These are phyloP conservation scores for Pelagomonas calceolata DNA, from an alignment of 108 stramenopile genomes.

Conservation along the genomic window DNA sequence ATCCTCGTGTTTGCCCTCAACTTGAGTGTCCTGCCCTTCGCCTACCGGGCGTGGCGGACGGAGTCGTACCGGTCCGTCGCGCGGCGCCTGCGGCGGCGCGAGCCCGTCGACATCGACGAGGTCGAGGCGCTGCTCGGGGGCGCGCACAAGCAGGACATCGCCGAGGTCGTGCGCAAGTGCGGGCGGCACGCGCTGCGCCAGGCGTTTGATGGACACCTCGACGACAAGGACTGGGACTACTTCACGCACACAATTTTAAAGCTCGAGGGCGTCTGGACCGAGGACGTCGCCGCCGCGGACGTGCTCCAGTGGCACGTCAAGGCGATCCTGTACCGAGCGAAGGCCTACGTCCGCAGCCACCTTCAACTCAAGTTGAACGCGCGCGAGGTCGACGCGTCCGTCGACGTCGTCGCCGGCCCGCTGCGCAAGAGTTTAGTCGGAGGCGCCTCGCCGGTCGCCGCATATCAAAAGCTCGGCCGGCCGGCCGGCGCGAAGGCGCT, in stretches of 20 bases:
- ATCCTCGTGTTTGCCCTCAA: neutral
- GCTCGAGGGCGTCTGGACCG: neutral
- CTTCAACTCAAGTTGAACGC: no score
- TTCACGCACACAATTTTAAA: neutral
- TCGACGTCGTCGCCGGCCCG: no score
- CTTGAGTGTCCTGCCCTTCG: neutral
- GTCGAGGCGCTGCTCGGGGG: neutral
- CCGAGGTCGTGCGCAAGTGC: neutral
- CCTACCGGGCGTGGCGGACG: neutral
- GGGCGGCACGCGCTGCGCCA: neutral
- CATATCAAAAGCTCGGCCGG: no score
- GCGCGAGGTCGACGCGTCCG: no score
- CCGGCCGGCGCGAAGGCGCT: no score
- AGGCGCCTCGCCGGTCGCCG: no score
- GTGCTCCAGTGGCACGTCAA: neutral
- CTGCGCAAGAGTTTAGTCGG: no score
- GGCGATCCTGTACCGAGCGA: neutral
- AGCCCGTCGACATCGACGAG: neutral
- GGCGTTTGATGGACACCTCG: neutral
- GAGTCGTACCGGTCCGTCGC: neutral
- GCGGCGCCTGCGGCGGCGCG: neutral
- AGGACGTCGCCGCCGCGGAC: neutral
- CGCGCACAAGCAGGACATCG: neutral
- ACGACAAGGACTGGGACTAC: neutral
- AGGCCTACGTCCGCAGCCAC: no score